Base-by-base conservation (phyloP, 306 rosid species). In the Gynostemma pentaphyllum region DNA sequence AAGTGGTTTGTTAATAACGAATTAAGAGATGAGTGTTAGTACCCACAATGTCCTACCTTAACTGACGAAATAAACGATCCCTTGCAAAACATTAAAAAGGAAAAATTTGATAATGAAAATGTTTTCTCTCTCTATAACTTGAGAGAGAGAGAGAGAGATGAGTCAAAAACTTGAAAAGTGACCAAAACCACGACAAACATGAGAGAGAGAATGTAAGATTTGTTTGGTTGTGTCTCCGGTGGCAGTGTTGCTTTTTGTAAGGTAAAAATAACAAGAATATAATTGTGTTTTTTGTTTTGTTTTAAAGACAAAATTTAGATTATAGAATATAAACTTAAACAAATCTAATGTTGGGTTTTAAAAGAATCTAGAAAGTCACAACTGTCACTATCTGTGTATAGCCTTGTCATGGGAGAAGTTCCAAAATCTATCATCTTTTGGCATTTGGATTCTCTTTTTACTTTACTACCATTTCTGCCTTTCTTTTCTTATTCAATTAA, bases 251-350 rank as follows among this genome's bases (percentile, higher is more conserved):
- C 19, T 22, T 46, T 67, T 14, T 26, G 48, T 29, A 49, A 53
- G 13, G 68, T 61, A 24, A 49, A 22, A 41, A 66, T 64, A 74
- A 80, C 81, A 68, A 72, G 62, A 70, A 74, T 45, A 79, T 79
- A 75, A 77, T 79, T 75, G 70, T 79, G 72, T 45, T 80, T 12
- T 36, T 19, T n/a, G n/a, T n/a, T 12, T 19, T 47, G 11, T 37
- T 36, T 21, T 15, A 32, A 60, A 39, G 13, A 21, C 3, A 37
- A 36, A 56, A 26, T 30, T 13, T 9, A 40, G 15, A 24, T 13
- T 44, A 46, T 50, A 48, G 14, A 57, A 23, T 4, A 69, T 75
- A 9, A 41, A n/a, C 49, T 63, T 56, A 1, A 39, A 65, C n/a
- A n/a, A n/a, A n/a, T n/a, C n/a, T n/a, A n/a, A n/a, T 60, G 61